These are phyloP conservation scores for Hypomyces rosellus DNA, from an alignment of 2,329 filamentous ascomycete genomes.

Conservation along the genomic window DNA sequence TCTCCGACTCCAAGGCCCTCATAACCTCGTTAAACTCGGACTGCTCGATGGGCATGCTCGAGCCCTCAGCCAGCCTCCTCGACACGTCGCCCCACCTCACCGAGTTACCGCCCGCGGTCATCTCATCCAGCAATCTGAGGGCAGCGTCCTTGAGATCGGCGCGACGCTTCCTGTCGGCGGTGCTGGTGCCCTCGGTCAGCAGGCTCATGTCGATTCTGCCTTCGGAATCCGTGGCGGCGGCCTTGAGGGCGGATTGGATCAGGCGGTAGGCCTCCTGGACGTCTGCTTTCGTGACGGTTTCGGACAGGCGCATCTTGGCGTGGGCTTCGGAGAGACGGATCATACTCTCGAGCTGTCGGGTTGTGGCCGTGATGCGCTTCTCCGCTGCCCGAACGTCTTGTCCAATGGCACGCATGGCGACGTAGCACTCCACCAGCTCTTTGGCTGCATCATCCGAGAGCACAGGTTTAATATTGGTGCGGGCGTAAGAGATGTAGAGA, in stretches of 20 bases:
- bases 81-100: slow-evolving; percentile 76
- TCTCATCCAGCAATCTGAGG: slow-evolving; percentile 69
- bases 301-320: slow-evolving; percentile 88
- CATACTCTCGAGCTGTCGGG: slow-evolving; percentile 95
- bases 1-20: slow-evolving; percentile 75
- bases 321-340: slow-evolving; percentile 94
- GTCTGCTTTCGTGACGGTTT: slow-evolving; percentile 70
- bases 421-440: slow-evolving; percentile 80
- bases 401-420: slow-evolving; percentile 90
- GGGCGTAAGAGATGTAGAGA: slow-evolving; percentile 93
- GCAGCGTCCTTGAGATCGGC: slow-evolving; percentile 80
- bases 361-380: slow-evolving; percentile 95
- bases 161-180: slow-evolving; percentile 75
- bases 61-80: slow-evolving; percentile 64
- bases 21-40: slow-evolving; percentile 80
- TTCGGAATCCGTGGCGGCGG: slow-evolving; percentile 88
- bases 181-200: slow-evolving; percentile 87
- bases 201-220: slow-evolving; percentile 96
- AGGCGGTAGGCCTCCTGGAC: slow-evolving; percentile 87
- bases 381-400: slow-evolving; percentile 81
- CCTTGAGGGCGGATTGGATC: slow-evolving; percentile 91
- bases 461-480: slow-evolving; percentile 73
- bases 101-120: slow-evolving; percentile 59
- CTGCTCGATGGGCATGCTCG: slow-evolving; percentile 64
- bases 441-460: slow-evolving; percentile 75